phyloP scores from a whole-genome alignment of 2,329 filamentous ascomycete species.

The Lasiodiplodia citricola region DNA sequence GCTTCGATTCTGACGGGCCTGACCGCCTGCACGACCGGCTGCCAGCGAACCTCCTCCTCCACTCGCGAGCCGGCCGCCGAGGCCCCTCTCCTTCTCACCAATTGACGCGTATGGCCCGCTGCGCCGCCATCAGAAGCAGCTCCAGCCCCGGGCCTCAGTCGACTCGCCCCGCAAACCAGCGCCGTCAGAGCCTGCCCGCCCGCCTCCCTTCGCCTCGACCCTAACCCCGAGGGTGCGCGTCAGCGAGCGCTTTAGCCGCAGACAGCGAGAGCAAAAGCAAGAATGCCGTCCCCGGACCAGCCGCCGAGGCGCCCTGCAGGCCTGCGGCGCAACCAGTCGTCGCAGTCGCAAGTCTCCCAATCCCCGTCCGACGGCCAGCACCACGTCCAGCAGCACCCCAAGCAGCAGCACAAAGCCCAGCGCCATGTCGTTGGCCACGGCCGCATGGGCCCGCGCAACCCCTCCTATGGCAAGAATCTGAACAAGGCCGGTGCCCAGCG shows the following conservation, averaged over 20 bases:
- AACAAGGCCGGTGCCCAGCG: constrained; percentile 47
- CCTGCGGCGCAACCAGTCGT: constrained; percentile 41
- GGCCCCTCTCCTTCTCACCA: constrained; percentile 20
- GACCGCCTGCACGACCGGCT: constrained; percentile 24
- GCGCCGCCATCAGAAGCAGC: constrained; percentile 23
- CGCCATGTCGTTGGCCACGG: constrained; percentile 48
- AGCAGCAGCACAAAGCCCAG: constrained; percentile 41
- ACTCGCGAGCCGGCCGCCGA: constrained; percentile 16
- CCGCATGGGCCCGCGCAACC: constrained; percentile 46
- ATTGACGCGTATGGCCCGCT: constrained; percentile 22
- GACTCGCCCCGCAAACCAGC: constrained; percentile 19
- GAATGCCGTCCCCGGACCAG: constrained; percentile 24
- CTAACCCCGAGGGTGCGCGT: constrained; percentile 10
- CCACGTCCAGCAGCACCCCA: constrained; percentile 27
- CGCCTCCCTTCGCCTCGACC: constrained; percentile 21
- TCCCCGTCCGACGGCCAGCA: constrained; percentile 41
- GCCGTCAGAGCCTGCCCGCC: constrained; percentile 19
- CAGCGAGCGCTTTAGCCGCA: constrained; percentile 21
- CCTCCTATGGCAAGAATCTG: constrained; percentile 49
- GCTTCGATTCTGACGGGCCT: constrained; percentile 18
- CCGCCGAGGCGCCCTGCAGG: constrained; percentile 42
- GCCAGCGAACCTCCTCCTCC: constrained; percentile 24
- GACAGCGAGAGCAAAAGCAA: constrained; percentile 8
- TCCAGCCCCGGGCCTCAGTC: constrained; percentile 10
- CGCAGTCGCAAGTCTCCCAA: constrained; percentile 43